Base-by-base conservation (phyloP, 768 basidiomycete genomes). In the Saitozyma podzolica region DNA sequence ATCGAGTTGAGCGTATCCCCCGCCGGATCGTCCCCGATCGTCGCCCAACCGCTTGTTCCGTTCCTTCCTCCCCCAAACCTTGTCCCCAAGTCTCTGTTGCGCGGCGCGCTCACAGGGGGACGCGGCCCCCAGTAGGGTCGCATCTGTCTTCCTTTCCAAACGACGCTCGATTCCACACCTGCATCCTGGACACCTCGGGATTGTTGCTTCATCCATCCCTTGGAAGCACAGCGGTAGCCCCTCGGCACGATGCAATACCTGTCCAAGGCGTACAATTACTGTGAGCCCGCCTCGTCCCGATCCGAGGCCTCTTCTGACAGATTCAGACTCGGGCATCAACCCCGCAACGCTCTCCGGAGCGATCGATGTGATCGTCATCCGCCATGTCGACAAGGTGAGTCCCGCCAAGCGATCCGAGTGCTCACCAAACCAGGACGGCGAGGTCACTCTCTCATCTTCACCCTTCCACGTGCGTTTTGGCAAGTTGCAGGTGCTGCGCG, bases 391-490 rank as follows among this genome's bases (percentile, higher is more conserved):
- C n/a, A 82, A 84, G 42, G 61, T 62, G 20, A 40, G 59, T 9
- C n/a, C 20, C 41, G 1, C 37, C 16, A n/a, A n/a, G 14, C 29
- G 48, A 17, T 2, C 14, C 45, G 2, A 47, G 13, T 47, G 6
- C 45, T 52, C 6, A 42, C 17, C 61, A 55, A 43, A 62, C 14
- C 16, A 62, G 67, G 76, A 72, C 50, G 78, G 75, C 10, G 67
- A 75, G 39, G 71, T 68, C 14, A 68, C 72, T 9, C 72, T 96
- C 14, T 89, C 86, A 0, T 96, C 93, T 76, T 92, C 91, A 2
- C 96, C 95, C 0, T 99, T 99, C 75, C 96, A 97, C 78, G 94
- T 99, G 50, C 84, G 95, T 64, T 97, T 97, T 80, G 96, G 96
- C 55, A 98, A 98, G 84, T 88, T 92, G 84, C 92, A 95, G 80